Conservation (phyloP, 208 protist species). For the Crithidia brevicula region DNA sequence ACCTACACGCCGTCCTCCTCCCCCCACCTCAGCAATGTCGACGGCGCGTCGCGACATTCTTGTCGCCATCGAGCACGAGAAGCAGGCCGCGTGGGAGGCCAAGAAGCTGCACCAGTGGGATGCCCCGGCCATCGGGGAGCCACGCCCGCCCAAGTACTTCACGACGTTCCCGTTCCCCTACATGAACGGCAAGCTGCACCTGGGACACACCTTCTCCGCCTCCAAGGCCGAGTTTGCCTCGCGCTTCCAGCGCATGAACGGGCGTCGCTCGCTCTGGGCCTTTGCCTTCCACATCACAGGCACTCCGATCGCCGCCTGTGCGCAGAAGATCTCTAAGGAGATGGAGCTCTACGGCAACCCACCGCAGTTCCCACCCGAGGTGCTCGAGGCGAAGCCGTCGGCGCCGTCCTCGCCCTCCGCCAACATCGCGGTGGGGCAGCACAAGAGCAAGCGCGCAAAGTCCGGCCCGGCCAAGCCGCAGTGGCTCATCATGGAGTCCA, state of each 20-base stretch:
- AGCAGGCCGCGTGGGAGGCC: constrained; percentile 65
- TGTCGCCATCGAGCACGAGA: constrained; percentile 67
- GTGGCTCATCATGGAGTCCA: constrained; percentile 98
- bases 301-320: constrained; percentile 99
- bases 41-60: constrained; percentile 80
- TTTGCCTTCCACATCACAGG: constrained; percentile 99
- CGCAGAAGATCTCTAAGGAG: constrained; percentile 97
- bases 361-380: constrained; percentile 78
- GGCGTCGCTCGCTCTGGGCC: constrained; percentile 98
- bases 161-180: constrained; percentile 99
- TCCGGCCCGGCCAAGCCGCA: constrained; percentile 88
- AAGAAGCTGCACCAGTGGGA: constrained; percentile 73
- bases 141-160: constrained; percentile 94
- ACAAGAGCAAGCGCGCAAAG: constrained; percentile 93
- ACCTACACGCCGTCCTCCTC: too few relatives aligned
- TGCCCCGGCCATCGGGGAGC: constrained; percentile 56
- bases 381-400: constrained; percentile 42
- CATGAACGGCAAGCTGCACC: constrained; percentile 99
- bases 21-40: constrained; percentile 80
- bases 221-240: constrained; percentile 99
- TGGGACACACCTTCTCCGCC: constrained; percentile 99
- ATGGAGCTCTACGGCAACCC: constrained; percentile 92
- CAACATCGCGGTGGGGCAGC: constrained; percentile 41
- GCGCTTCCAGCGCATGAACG: constrained; percentile 98
- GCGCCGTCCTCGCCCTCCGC: constrained; percentile 19